phyloP scores from a whole-genome alignment of 1,139 yeast genomes.

The Debaryomyces sp. region DNA sequence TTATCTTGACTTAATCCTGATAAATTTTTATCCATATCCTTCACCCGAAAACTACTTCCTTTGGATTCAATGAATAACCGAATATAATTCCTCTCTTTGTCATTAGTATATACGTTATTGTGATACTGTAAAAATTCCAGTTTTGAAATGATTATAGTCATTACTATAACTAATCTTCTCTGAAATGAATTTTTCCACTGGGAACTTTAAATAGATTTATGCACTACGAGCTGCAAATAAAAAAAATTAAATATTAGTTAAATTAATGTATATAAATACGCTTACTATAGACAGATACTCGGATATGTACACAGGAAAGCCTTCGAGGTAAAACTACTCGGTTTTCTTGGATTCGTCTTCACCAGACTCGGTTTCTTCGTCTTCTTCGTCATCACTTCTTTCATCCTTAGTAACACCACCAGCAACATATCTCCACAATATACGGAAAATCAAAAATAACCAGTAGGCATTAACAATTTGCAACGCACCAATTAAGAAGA shows the following conservation, averaged over 20 bases:
- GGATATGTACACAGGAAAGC: neutral
- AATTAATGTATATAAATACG: neutral
- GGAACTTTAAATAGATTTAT: neutral
- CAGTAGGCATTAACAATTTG: slow-evolving; percentile 88
- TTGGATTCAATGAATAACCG: slow-evolving; percentile 13
- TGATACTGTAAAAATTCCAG: slow-evolving; percentile 12
- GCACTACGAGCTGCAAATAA: slow-evolving; percentile 2
- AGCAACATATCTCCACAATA: slow-evolving; percentile 62
- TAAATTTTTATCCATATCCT: neutral
- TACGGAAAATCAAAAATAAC: slow-evolving; percentile 80
- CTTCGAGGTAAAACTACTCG: slow-evolving; percentile 13
- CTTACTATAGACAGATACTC: neutral
- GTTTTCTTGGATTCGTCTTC: slow-evolving; percentile 28
- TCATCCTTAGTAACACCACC: slow-evolving; percentile 75
- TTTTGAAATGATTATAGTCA: slow-evolving; percentile 10
- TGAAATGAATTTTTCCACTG: neutral
- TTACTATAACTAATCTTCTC: neutral
- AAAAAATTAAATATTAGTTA: slow-evolving; percentile 2
- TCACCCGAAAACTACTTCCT: slow-evolving; percentile 10
- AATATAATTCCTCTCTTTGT: slow-evolving; percentile 6
- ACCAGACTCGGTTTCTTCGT: slow-evolving; percentile 37
- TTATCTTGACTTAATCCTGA: neutral
- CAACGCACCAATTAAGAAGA: slow-evolving; percentile 71
- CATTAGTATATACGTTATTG: slow-evolving; percentile 6
- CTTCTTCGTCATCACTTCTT: slow-evolving; percentile 85